These are phyloP conservation scores for Abeoforma whisleri DNA, from an alignment of 78 protist genomes.

Conservation along the genomic window DNA sequence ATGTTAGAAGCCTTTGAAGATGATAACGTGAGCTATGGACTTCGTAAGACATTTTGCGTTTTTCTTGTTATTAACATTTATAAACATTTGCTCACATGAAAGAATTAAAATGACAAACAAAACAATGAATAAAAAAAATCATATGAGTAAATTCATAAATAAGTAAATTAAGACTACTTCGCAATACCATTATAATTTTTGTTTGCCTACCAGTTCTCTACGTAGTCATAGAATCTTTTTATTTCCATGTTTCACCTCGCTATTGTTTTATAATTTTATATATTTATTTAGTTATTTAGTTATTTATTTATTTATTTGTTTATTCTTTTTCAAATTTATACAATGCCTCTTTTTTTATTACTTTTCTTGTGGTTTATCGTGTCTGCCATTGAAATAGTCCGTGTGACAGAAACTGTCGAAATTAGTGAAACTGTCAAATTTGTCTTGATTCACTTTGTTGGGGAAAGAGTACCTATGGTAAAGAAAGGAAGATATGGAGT, in stretches of 20 bases:
- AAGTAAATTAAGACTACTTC: background rate
- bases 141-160: background rate
- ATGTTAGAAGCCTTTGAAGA: background rate
- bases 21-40: background rate
- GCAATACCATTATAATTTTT: background rate
- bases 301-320: background rate
- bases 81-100: background rate
- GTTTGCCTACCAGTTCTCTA: background rate
- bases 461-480: conserved; percentile 22
- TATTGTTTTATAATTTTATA: background rate
- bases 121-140: background rate
- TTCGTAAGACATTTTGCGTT: conserved; percentile 27
- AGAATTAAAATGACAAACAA: background rate
- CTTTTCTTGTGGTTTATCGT: too few species aligned
- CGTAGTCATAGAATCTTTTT: background rate
- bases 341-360: too few species aligned
- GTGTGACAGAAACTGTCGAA: conserved; percentile 35
- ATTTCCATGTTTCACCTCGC: background rate
- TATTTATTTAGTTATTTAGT: background rate
- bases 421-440: conserved; percentile 29
- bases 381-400: too few species aligned
- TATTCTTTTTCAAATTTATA: background rate
- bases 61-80: background rate
- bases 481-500: conserved; percentile 38
- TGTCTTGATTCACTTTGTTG: conserved; percentile 30